Evolutionary conservation across 768 basidiomycete species (phyloP), one percentile per base, ranked within the genome.

Genomic region (Podaxis mareebaensis): DNA sequence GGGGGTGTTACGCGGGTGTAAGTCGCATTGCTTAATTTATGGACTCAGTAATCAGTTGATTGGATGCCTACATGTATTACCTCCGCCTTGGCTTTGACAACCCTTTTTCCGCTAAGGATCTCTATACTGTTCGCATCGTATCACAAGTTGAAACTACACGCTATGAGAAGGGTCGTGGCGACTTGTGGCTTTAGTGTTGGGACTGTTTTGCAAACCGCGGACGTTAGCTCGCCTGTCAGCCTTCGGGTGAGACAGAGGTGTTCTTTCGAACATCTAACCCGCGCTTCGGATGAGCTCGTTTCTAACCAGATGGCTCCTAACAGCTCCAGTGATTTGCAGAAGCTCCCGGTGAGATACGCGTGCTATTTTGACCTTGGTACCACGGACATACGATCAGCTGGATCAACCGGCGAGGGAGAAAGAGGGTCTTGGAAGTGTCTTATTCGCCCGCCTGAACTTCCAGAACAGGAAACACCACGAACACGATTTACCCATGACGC

Each of bases 1-100:
- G 89, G 84, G 0, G 92, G 92, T 10, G 77, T 85, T 52, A 75
- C 74, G 2, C 68, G 75, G 13, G 72, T 89, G 56, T 75, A 55
- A 58, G 42, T 53, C 56, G 63, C 49, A 30, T 48, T 62, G 54
- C 54, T 62, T 56, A 56, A 62, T 62, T 46, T 56, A 62, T 51
- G 36, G 49, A 33, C 24, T 39, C 22, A 38, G 30, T 48, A 49
- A 46, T 44, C 46, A 28, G 46, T 44, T 24, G 53, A 44, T 55
- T 24, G 38, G 38, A 52, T 40, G 38, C 38, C 36, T n/a, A 20
- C 49, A 52, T 52, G 58, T 24, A 24, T 51, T 60, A 38, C 33
- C 38, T 30, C 44, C 30, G 33, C 39, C 17, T 61, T 46, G 12
- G 40, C 20, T 20, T 6, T 55, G 30, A 12, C 52, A 54, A 53